phyloP scores from a whole-genome alignment of 441 rosid genomes.

The Euphorbia celastroides region DNA sequence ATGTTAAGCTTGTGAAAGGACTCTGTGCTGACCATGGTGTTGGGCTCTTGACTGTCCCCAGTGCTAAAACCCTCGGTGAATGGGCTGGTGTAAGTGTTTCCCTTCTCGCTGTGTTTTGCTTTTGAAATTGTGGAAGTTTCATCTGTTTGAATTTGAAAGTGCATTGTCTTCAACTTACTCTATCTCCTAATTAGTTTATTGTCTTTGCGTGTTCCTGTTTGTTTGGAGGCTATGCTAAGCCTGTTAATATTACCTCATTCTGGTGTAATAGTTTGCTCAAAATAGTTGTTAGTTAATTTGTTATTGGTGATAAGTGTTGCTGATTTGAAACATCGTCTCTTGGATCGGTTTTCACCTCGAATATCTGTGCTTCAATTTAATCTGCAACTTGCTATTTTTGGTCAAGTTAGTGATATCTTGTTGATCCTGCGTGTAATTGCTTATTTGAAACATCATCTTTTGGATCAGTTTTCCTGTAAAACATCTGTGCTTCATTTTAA shows the following conservation, averaged over 20 bases:
- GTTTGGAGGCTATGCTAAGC: not conserved
- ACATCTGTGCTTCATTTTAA: not conserved
- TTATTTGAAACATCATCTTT: no score
- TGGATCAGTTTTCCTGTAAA: no score
- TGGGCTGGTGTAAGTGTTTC: slow-evolving; percentile 88
- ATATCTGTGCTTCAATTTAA: not conserved
- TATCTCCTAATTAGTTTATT: not conserved
- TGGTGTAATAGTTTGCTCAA: not conserved
- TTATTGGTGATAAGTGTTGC: no score
- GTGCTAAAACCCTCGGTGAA: slow-evolving; percentile 85
- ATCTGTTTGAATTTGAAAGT: not conserved
- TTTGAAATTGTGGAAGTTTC: not conserved
- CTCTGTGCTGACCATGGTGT: slow-evolving; percentile 78
- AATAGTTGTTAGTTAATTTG: no score
- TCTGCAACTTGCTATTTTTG: not conserved
- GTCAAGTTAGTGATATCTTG: not conserved
- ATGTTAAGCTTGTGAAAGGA: slow-evolving; percentile 75
- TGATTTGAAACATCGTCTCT: not conserved
- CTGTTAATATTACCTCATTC: not conserved
- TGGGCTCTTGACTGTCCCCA: slow-evolving; percentile 58
- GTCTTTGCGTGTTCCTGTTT: not conserved
- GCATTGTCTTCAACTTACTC: not conserved
- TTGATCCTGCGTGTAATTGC: no score
- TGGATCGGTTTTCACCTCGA: not conserved
- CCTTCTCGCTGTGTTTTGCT: not conserved